Conservation (phyloP, 768 basidiomycete genomes). For the Fomitopsis pulvina region DNA sequence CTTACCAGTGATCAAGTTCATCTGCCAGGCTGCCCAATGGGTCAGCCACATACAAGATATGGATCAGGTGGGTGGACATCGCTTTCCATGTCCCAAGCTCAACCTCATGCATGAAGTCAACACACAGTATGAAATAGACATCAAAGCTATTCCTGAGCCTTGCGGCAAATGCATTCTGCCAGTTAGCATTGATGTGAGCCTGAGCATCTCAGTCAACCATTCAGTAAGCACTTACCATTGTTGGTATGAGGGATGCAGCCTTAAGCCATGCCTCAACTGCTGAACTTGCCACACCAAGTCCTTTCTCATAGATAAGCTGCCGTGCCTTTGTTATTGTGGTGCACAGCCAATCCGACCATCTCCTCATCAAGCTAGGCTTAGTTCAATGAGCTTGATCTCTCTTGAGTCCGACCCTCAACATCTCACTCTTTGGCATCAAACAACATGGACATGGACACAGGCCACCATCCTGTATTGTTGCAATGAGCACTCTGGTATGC, state of each 20-base stretch:
- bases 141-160: constrained; percentile 17
- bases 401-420: constrained; percentile 25
- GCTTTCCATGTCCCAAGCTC: constrained; percentile 30
- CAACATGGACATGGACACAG: constrained; percentile 35
- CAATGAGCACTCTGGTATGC: constrained; percentile 26
- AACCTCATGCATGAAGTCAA: constrained; percentile 29
- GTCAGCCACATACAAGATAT: constrained; percentile 17
- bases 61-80: constrained; percentile 21
- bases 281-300: too few relatives aligned
- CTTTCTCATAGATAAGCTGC: too few relatives aligned
- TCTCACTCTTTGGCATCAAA: constrained; percentile 20
- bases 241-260: too few relatives aligned
- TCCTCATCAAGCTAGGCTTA: background rate
- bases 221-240: too few relatives aligned
- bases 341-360: constrained; percentile 8
- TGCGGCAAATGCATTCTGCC: constrained; percentile 29
- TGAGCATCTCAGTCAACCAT: background rate
- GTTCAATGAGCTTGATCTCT: too few relatives aligned
- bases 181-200: constrained; percentile 23
- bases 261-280: too few relatives aligned
- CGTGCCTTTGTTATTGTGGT: too few relatives aligned
- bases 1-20: background rate
- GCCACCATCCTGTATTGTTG: constrained; percentile 33
- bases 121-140: constrained; percentile 19
- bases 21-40: constrained; percentile 10